Base-by-base conservation (phyloP, 495 filamentous ascomycete species). In the Aspergillus nidulans region DNA sequence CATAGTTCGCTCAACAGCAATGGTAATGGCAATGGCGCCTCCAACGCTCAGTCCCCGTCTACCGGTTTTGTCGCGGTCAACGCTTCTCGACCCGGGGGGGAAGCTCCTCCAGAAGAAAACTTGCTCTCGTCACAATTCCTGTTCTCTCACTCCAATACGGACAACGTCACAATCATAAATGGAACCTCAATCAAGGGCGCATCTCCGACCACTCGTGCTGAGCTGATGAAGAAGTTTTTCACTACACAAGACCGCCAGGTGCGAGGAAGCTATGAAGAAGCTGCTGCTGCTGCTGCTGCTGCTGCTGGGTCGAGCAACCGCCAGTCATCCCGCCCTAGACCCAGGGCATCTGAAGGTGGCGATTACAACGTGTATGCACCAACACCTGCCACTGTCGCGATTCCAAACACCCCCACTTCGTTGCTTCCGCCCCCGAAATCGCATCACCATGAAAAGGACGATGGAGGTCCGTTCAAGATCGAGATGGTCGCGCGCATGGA, bases 401-500 rank as follows among this genome's bases (percentile, higher is more conserved):
- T 81, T 24, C 76, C 79, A 19, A 72, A 68, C 52, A 81, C 78
- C 1, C 77, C 78, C 15, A 74, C 77, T 13, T 78, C 72, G 10
- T 68, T 77, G 20, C 72, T 77, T 21, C 79, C 75, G 2, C 80
- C 75, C 24, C 74, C 76, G 36, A 80, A 77, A 49, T 65, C 75
- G 6, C 73, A 69, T 19, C 64, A 72, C 23, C 75, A 72, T 32
- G 77, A 81, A 49, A 78, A 77, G 48, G 81, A 85, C 39, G 83
- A 85, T 57, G 82, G 78, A 16, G 82, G 82, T 1, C 82, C 81
- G 1, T 84, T 78, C 67, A 84, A 85, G 28, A 67, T 81, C 25
- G 74, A 88, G 46, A 89, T 92, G 75, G 79, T 87, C 7, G 70
- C 82, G 18, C 83, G 84, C 46, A 89, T 94, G 73, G 90, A 95